A percentile compares a stretch with the other conserved stretches of the same genome.
Conservation (phyloP, 352 stramenopile species). For the Phytophthora boehmeriae region DNA sequence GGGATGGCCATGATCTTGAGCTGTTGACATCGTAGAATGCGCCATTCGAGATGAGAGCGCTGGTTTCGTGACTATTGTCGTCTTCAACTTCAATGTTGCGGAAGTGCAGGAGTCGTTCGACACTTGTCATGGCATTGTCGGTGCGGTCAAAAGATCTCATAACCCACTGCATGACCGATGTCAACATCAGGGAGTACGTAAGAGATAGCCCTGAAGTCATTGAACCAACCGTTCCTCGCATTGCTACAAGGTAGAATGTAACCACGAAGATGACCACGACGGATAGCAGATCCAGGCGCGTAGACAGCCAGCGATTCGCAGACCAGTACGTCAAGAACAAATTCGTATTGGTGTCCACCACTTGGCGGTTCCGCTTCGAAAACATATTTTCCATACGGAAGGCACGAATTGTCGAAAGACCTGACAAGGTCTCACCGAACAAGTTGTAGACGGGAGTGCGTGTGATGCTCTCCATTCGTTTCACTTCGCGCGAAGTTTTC, state of each 20-base stretch:
- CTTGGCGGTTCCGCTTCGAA: constrained; percentile 30
- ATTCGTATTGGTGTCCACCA: constrained; percentile 34
- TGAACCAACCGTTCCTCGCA: constrained; percentile 28
- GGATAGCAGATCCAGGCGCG: constrained; percentile 81
- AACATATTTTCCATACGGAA: constrained; percentile 44
- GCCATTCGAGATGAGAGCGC: not conserved
- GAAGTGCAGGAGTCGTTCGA: constrained; percentile 31
- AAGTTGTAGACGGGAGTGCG: constrained; percentile 90
- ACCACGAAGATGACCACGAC: constrained; percentile 85
- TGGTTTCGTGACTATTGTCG: not conserved
- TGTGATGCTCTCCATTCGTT: constrained; percentile 91
- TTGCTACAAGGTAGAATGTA: constrained; percentile 78
- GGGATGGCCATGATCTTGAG: constrained; percentile 17
- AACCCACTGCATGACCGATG: constrained; percentile 45
- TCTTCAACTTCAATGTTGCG: constrained; percentile 40
- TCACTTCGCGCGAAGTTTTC: constrained; percentile 78
- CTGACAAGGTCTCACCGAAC: constrained; percentile 90
- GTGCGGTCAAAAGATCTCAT: constrained; percentile 37
- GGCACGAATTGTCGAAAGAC: constrained; percentile 89
- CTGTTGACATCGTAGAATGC: not conserved
- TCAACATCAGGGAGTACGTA: constrained; percentile 30
- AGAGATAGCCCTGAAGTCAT: constrained; percentile 23
- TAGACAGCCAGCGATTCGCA: constrained; percentile 89
- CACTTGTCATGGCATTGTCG: constrained; percentile 36
- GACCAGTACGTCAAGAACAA: constrained; percentile 40